Percentiles rank a stretch among this genome's conserved stretches.
phyloP scores from a whole-genome alignment of 177 flowering plant species.

The Viscum album region DNA sequence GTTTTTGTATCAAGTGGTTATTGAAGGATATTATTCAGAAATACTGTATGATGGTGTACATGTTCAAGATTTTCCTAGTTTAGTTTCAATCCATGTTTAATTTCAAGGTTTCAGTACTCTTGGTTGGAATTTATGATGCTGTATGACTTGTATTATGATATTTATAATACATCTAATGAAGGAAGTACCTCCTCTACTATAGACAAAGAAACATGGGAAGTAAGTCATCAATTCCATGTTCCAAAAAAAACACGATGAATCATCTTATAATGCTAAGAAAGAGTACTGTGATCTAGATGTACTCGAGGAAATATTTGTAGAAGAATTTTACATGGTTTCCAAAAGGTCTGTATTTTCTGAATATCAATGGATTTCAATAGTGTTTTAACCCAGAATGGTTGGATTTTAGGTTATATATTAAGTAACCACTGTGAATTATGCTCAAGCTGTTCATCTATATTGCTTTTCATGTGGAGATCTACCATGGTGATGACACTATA shows the following conservation, averaged over 20 bases:
- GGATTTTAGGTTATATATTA: conserved; percentile 66
- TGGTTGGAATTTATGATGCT: too few relatives aligned
- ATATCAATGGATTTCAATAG: too few relatives aligned
- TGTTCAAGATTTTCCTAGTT: too few relatives aligned
- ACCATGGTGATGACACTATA: conserved; percentile 82
- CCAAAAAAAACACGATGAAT: conserved; percentile 49
- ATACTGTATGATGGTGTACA: too few relatives aligned
- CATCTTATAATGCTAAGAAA: conserved; percentile 41
- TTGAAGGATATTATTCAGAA: too few relatives aligned
- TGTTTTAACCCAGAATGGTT: neutral
- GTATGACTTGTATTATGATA: conserved; percentile 89
- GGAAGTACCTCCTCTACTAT: conserved; percentile 40
- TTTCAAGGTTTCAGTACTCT: too few relatives aligned
- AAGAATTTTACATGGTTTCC: conserved; percentile 90
- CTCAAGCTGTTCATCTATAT: conserved; percentile 91
- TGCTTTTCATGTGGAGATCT: conserved; percentile 80
- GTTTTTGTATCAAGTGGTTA: too few relatives aligned
- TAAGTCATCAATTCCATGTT: conserved; percentile 80
- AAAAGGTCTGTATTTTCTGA: conserved; percentile 50
- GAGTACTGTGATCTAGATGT: conserved; percentile 59
- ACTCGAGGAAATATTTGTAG: conserved; percentile 82
- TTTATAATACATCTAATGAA: conserved; percentile 69
- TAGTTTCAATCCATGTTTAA: too few relatives aligned
- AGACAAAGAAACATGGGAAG: conserved; percentile 67
- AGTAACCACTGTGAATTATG: conserved; percentile 90